Base-by-base conservation (phyloP, 75 land plant genomes). In the Cunninghamia lanceolata region DNA sequence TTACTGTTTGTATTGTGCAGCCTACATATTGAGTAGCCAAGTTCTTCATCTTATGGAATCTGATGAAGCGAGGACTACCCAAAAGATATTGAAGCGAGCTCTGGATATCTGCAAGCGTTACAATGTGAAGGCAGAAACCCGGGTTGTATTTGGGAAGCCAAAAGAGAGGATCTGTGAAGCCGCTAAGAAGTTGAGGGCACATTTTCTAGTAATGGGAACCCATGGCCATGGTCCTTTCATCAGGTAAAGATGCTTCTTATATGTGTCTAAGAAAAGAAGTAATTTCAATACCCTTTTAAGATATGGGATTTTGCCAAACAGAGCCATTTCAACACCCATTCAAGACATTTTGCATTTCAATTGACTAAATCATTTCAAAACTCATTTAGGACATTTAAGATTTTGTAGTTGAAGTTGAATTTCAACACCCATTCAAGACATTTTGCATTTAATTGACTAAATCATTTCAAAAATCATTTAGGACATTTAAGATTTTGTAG, bases 61-160 rank as follows among this genome's bases (percentile, higher is more conserved):
- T 34, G 42, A 35, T 15, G 19, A 34, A 38, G 39, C 17, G 39
- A 76, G 0, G 79, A 38, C 5, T 4, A 76, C 79, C 40, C 42
- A 76, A 15, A 76, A 5, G 79, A 3, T 76, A 76, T 15, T 38
- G 14, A 76, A 76, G 7, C 19, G 79, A 76, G 79, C 79, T 76
- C 7, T 76, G 5, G 11, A 76, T 10, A 6, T 38, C 19, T 76
- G 79, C 39, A 16, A 76, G 3, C 79, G 39, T 3, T 76, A 76
- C 39, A 17, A 38, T 76, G 39, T 76, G 79, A 35, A 35, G 36
- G 79, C 39, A 76, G 43, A 76, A 76, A 76, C 79, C 79, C 79
- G 15, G 36, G 36, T 76, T 38, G 43, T 76, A 4, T 14, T 4
- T 76, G 79, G 79, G 16, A 17, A 38, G 16, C 38, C 42, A 5